Conservation (phyloP, 257 asterid genomes). For the Capsicum chinense region DNA sequence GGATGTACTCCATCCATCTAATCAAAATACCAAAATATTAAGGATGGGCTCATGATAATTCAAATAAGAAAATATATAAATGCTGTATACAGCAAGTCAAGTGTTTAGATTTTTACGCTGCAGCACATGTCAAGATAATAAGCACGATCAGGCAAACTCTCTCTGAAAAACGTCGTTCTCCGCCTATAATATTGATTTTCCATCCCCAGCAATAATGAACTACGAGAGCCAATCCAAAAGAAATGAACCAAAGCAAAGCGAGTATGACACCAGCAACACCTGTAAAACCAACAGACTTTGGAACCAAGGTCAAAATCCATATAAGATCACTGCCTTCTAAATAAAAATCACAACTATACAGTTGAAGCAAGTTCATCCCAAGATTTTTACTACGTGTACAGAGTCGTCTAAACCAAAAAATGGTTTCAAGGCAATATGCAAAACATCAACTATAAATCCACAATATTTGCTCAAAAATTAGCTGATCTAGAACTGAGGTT, state of each 20-base stretch:
- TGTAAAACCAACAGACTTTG: slow-evolving; percentile 91
- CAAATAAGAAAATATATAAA: slow-evolving; percentile 1
- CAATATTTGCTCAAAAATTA: not conserved
- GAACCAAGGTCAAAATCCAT: slow-evolving; percentile 36
- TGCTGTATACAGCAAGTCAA: not conserved
- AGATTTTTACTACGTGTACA: not conserved
- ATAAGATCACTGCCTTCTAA: not conserved
- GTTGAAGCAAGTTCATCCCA: not conserved
- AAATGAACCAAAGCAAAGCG: slow-evolving; percentile 77
- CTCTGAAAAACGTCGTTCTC: slow-evolving; percentile 55
- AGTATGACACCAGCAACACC: slow-evolving; percentile 78
- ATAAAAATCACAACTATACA: not conserved
- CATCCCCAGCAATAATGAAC: slow-evolving; percentile 78
- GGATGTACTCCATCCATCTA: not conserved
- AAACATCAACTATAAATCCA: not conserved
- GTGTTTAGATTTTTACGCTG: slow-evolving; percentile 67
- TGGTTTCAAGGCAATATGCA: not conserved
- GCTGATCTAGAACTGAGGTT: not conserved
- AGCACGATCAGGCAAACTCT: slow-evolving; percentile 74
- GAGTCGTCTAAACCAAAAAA: not conserved
- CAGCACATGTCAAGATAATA: slow-evolving; percentile 71
- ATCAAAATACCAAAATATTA: not conserved
- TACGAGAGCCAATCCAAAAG: slow-evolving; percentile 80
- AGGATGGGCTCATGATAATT: not conserved
- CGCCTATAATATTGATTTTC: slow-evolving; percentile 60